Evolutionary conservation across 441 rosid genomes (phyloP).

Genomic region (Lepidium campestre): DNA sequence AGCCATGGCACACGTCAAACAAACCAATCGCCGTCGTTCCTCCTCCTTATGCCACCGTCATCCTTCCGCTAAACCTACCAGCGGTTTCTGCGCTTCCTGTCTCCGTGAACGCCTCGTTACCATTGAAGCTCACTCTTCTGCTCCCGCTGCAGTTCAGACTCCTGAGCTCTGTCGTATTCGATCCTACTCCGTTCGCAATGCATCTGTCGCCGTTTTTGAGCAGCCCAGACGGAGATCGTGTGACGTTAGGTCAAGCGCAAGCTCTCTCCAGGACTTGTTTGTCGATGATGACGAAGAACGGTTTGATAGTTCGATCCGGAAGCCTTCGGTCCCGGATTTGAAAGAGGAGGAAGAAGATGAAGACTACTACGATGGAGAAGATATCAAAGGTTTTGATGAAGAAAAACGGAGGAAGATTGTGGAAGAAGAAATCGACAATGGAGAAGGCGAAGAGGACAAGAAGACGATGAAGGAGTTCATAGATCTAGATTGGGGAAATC

Average conservation of each 20-base stretch:
- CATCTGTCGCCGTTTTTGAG: slow-evolving; percentile 3
- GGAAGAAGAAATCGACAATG: slow-evolving; percentile 16
- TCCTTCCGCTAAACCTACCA: slow-evolving; percentile 52
- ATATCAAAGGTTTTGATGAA: slow-evolving; percentile 17
- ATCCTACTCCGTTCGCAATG: slow-evolving; percentile 36
- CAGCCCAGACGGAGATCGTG: slow-evolving; percentile 35
- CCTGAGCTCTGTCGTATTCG: slow-evolving; percentile 48
- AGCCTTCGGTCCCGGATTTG: slow-evolving; percentile 16
- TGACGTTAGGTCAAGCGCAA: slow-evolving; percentile 28
- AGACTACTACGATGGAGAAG: slow-evolving; percentile 13
- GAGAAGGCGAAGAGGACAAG: slow-evolving; percentile 30
- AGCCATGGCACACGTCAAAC: slow-evolving; percentile 26
- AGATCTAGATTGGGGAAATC: slow-evolving; percentile 51
- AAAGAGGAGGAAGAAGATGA: slow-evolving; percentile 33
- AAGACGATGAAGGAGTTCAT: slow-evolving; percentile 66
- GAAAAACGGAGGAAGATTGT: neutral
- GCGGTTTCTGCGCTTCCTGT: slow-evolving; percentile 84
- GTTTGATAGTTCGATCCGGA: neutral
- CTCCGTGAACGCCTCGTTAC: slow-evolving; percentile 83
- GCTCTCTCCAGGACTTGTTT: slow-evolving; percentile 40
- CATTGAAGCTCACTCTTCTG: slow-evolving; percentile 33
- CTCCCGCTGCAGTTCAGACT: slow-evolving; percentile 15
- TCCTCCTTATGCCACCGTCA: slow-evolving; percentile 66
- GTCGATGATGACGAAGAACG: slow-evolving; percentile 28
- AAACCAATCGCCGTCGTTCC: slow-evolving; percentile 48